Conservation (phyloP, 768 basidiomycete genomes). For the Phaffia tasmanica region DNA sequence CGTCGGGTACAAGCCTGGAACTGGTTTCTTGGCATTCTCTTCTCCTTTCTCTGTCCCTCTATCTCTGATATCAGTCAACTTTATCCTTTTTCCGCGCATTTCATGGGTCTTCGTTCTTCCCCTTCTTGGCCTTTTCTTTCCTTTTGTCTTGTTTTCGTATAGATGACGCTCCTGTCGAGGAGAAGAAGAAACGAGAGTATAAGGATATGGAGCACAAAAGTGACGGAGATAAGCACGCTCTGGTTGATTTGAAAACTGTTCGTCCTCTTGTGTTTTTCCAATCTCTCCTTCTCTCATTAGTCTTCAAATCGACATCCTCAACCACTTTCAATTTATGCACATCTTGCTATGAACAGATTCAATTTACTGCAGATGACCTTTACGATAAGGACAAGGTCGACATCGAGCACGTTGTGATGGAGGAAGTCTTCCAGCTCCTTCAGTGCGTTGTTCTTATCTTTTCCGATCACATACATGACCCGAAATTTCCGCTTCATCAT, state of each 20-base stretch:
- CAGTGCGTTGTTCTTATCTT: conserved; percentile 41
- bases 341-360: conserved; percentile 31
- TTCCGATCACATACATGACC: conserved; percentile 1
- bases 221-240: conserved; percentile 32
- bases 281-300: neutral
- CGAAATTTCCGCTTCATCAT: neutral
- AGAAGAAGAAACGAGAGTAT: conserved; percentile 65
- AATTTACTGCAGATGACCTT: conserved; percentile 39
- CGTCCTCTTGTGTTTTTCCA: conserved; percentile 18
- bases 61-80: neutral
- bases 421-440: conserved; percentile 91
- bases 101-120: neutral
- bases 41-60: neutral
- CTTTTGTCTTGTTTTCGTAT: too few relatives aligned
- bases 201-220: conserved; percentile 45
- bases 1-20: neutral
- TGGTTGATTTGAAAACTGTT: conserved; percentile 36
- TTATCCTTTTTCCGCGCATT: conserved; percentile 1
- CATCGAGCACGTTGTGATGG: conserved; percentile 89
- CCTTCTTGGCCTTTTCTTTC: conserved; percentile 21
- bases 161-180: conserved; percentile 25
- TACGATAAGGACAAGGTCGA: conserved; percentile 99
- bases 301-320: neutral
- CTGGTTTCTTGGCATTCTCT: neutral
- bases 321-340: neutral